Conservation (phyloP, 352 stramenopile genomes). For the Phytophthora vignae region DNA sequence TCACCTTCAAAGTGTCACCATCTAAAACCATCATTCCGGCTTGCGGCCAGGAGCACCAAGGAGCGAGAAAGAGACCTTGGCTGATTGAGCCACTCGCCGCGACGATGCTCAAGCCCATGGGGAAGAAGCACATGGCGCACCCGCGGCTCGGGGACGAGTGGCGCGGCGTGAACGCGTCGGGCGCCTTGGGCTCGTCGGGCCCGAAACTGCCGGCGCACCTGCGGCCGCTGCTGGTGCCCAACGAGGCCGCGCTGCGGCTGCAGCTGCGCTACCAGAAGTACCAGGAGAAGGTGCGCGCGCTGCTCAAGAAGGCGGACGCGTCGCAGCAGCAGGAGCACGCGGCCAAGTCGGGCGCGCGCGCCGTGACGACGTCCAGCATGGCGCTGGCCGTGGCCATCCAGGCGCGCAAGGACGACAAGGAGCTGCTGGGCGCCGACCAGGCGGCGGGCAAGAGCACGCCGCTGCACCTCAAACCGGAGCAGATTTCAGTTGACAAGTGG, state of each 20-base stretch:
- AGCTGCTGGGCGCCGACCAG: slow-evolving; percentile 12
- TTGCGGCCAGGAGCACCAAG: too few species aligned
- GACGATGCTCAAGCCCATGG: slow-evolving; percentile 56
- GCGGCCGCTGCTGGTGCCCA: slow-evolving; percentile 48
- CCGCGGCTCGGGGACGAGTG: slow-evolving; percentile 38
- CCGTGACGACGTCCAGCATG: slow-evolving; percentile 64
- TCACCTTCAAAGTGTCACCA: too few species aligned
- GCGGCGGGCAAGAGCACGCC: slow-evolving; percentile 1
- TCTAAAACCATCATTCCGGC: too few species aligned
- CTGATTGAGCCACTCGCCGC: not conserved
- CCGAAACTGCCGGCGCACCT: slow-evolving; percentile 33
- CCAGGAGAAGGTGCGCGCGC: slow-evolving; percentile 65
- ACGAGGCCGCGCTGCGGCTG: slow-evolving; percentile 64
- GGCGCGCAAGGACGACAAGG: slow-evolving; percentile 35
- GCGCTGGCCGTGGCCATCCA: slow-evolving; percentile 65
- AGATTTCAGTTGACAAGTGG: slow-evolving; percentile 17
- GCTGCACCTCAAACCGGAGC: slow-evolving; percentile 16
- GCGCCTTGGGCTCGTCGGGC: slow-evolving; percentile 16
- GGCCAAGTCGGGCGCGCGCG: slow-evolving; percentile 33
- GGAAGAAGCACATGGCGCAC: slow-evolving; percentile 47
- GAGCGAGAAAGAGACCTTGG: too few species aligned
- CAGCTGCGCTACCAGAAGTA: slow-evolving; percentile 81
- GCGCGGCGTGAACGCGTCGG: slow-evolving; percentile 10
- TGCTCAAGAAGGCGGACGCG: slow-evolving; percentile 65
- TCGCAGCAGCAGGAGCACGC: slow-evolving; percentile 42